phyloP scores from a whole-genome alignment of 2,329 filamentous ascomycete species.

The Laburnicola sp. region DNA sequence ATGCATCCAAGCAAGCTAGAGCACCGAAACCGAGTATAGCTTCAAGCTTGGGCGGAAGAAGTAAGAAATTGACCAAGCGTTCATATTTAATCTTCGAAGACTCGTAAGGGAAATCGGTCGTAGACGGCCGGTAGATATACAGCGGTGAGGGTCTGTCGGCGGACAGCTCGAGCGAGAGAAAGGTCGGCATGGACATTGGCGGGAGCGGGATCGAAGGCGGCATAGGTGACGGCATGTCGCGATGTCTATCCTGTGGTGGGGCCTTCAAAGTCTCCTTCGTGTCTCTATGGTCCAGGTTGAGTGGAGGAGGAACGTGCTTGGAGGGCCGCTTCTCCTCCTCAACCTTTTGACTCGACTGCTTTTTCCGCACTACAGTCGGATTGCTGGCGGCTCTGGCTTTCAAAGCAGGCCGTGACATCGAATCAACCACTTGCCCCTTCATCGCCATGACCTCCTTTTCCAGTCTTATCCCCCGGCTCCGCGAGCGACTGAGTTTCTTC shows the following conservation, averaged over 20 bases:
- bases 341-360: conserved; percentile 36
- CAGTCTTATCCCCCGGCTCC: conserved; percentile 13
- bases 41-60: conserved; percentile 81
- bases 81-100: conserved; percentile 91
- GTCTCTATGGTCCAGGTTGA: conserved; percentile 42
- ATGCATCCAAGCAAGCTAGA: conserved; percentile 89
- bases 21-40: conserved; percentile 84
- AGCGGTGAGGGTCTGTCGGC: conserved; percentile 63
- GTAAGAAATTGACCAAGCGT: conserved; percentile 82
- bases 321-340: conserved; percentile 24
- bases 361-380: conserved; percentile 44
- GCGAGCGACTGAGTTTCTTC: conserved; percentile 16
- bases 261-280: conserved; percentile 31
- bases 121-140: conserved; percentile 63
- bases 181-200: conserved; percentile 65
- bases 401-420: conserved; percentile 34
- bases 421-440: conserved; percentile 31
- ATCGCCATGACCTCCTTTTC: conserved; percentile 38
- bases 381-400: conserved; percentile 43
- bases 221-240: conserved; percentile 49
- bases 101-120: conserved; percentile 75
- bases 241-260: conserved; percentile 34
- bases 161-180: conserved; percentile 66
- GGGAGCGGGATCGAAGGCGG: conserved; percentile 61
- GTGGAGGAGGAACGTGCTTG: conserved; percentile 33